phyloP scores from a whole-genome alignment of 202 grass and related monocot genomes.

The Dendrocalamus latiflorus region DNA sequence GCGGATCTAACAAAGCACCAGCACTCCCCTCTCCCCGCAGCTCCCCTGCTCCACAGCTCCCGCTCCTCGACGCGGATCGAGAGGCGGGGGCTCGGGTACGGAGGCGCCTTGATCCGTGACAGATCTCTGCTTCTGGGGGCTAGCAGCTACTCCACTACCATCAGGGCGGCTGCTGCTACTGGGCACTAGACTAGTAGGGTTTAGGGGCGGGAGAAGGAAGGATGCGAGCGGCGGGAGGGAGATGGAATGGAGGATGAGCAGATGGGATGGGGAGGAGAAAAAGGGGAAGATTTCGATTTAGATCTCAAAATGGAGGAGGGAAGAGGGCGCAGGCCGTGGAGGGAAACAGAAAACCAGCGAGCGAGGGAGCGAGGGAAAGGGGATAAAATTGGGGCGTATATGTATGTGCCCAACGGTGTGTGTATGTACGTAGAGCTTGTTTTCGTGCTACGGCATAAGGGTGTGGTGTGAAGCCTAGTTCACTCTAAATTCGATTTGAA shows the following conservation, averaged over 20 bases:
- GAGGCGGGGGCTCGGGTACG: neutral
- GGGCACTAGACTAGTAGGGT: neutral
- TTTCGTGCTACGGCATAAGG: no score
- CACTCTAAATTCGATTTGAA: no score
- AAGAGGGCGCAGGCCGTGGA: no score
- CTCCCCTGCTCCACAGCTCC: neutral
- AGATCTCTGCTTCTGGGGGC: slow-evolving; percentile 17
- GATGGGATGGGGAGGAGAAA: neutral
- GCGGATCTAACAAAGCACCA: slow-evolving; percentile 27
- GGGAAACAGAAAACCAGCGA: slow-evolving; percentile 48
- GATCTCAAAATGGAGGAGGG: slow-evolving; percentile 47
- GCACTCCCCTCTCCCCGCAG: neutral
- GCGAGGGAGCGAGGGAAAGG: slow-evolving; percentile 42
- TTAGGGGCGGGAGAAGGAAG: slow-evolving; percentile 33
- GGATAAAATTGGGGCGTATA: neutral
- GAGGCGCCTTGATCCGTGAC: neutral
- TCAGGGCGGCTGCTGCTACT: neutral
- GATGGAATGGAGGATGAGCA: neutral
- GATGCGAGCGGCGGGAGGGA: neutral
- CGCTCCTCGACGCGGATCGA: slow-evolving; percentile 16
- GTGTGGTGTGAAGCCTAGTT: no score
- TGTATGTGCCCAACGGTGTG: neutral
- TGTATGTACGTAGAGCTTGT: no score
- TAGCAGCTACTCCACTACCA: neutral
- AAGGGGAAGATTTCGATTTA: neutral